Conservation (phyloP, 257 asterid genomes). For the Voacanga thouarsii region DNA sequence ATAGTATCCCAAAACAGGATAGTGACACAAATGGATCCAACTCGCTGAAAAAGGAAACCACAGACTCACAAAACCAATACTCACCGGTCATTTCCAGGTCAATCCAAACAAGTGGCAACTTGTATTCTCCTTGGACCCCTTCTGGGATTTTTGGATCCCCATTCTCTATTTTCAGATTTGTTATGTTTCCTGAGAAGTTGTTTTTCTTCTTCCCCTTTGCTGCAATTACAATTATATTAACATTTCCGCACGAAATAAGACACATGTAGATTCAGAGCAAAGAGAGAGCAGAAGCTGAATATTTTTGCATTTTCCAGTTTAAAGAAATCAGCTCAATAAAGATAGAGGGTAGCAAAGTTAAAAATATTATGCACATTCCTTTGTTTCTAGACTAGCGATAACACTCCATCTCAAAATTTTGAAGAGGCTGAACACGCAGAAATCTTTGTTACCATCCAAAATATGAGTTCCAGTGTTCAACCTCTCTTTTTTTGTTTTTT, state of each 20-base stretch:
- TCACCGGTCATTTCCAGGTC: slow-evolving; percentile 98
- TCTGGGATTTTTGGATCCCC: slow-evolving; percentile 27
- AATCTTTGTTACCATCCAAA: not conserved
- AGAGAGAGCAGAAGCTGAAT: not conserved
- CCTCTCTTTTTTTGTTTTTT: slow-evolving; percentile 24
- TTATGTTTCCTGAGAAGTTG: slow-evolving; percentile 27
- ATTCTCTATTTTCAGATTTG: slow-evolving; percentile 26
- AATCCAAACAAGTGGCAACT: slow-evolving; percentile 93
- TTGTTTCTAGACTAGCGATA: not conserved
- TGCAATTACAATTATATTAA: slow-evolving; percentile 20
- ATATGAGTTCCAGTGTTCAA: not conserved
- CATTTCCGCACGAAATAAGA: not conserved
- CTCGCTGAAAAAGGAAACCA: not conserved
- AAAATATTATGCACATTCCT: not conserved
- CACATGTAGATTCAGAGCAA: not conserved
- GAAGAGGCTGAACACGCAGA: not conserved
- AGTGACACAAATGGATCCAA: not conserved
- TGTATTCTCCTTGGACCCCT: slow-evolving; percentile 36
- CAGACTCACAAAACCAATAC: slow-evolving; percentile 9
- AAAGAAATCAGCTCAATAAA: not conserved
- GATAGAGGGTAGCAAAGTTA: not conserved
- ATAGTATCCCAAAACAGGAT: not conserved
- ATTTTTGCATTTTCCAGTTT: not conserved
- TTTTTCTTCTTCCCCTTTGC: slow-evolving; percentile 37
- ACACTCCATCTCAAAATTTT: not conserved